Base-by-base conservation (phyloP, 2,329 filamentous ascomycete species). In the Pezicula radicicola region DNA sequence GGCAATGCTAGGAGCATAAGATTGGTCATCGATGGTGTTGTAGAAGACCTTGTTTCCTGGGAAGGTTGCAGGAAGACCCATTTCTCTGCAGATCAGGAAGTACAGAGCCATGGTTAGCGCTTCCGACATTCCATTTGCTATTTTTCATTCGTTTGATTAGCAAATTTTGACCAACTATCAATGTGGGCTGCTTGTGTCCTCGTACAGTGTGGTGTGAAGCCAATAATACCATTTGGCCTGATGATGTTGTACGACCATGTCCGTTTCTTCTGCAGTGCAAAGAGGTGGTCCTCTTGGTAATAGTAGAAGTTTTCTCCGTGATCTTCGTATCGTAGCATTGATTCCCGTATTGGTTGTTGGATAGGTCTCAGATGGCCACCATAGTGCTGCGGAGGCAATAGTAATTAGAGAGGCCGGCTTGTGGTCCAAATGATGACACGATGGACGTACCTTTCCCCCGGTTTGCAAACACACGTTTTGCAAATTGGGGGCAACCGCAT, bases 291-390 rank as follows among this genome's bases (percentile, higher is more conserved):
- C 9, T 37, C 35, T 37, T 37, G 13, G 9, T 6, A 1, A 16
- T 37, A 37, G 35, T 37, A 37, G 35, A 37, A 37, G 16, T 37
- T 37, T 15, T 37, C 13, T 6, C 35, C 35, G 9, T 37, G 13
- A 37, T 37, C 35, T 16, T 37, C 35, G 9, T 37, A 37, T 15
- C 35, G 35, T 15, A 4, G 35, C 13, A 37, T 15, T 16, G 13
- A 15, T 16, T 37, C 35, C 13, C 13, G 13, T 15, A 37, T 6
- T 15, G 35, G 35, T 15, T 15, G 13, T 37, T 37, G 3, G 35
- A 67, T 60, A 10, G 64, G 66, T 10, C 76, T 75, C 2, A 79
- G 68, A 54, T 81, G 78, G 3, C 79, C 75, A 21, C 76, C 75
- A 57, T 80, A 80, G 48, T 81, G 76, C 58, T 80, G 80, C 9